These are phyloP conservation scores for Gloeopeniophorella convolvens DNA, from an alignment of 768 basidiomycete genomes.

Conservation along the genomic window DNA sequence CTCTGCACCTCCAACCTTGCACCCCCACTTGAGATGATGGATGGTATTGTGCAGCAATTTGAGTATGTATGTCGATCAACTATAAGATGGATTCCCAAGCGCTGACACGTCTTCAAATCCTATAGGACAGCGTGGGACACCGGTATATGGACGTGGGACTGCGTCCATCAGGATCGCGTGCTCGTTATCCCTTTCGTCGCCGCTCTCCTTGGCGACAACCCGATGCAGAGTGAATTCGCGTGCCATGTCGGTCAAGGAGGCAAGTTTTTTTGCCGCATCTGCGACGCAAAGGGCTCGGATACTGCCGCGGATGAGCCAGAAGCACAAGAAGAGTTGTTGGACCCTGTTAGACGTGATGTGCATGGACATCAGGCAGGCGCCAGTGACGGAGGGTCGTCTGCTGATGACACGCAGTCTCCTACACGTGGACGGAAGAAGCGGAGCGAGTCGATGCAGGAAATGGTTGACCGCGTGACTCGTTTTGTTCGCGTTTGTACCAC, in stretches of 20 bases:
- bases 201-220: conserved; percentile 36
- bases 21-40: conserved; percentile 39
- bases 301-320: neutral
- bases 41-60: conserved; percentile 23
- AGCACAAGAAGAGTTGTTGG: too few relatives aligned
- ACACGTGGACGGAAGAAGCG: neutral
- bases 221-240: conserved; percentile 39
- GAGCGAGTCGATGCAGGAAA: neutral
- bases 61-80: conserved; percentile 25
- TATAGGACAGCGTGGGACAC: conserved; percentile 24
- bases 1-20: conserved; percentile 37
- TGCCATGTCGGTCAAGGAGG: conserved; percentile 37
- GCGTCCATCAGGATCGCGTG: conserved; percentile 2
- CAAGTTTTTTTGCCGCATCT: conserved; percentile 36
- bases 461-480: neutral
- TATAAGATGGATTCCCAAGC: neutral
- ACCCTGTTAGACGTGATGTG: too few relatives aligned
- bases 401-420: too few relatives aligned
- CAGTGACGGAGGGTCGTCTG: too few relatives aligned
- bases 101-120: neutral
- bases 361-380: too few relatives aligned
- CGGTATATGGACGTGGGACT: conserved; percentile 38
- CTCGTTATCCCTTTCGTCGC: conserved; percentile 17
- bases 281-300: conserved; percentile 28
- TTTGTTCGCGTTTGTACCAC: neutral